Base-by-base conservation (phyloP, 2,329 filamentous ascomycete genomes). In the Didymella sp. region DNA sequence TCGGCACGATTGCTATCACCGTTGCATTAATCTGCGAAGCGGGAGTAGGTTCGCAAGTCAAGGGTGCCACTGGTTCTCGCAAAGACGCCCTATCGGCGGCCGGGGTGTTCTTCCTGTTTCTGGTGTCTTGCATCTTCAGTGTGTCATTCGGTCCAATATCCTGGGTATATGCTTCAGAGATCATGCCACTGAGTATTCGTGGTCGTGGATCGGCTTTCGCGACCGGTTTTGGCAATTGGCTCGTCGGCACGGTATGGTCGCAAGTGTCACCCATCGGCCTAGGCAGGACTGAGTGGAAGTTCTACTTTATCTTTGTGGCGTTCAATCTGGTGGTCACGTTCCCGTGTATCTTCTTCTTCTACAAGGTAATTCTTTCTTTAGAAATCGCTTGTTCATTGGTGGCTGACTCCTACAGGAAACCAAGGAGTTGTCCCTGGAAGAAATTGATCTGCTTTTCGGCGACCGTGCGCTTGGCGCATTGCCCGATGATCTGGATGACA, bases 151-250 rank as follows among this genome's bases (percentile, higher is more conserved):
- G 71, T 4, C 69, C 73, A 2, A 72, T 76, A 67, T 81, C 79
- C 0, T 89, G 86, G 85, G 79, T 89, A 1, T 89, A 89, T 71
- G 86, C 86, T 70, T 82, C 83, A 15, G 87, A 89, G 71, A 84
- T 89, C 58, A 73, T 76, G 73, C 86, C 87, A 9, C 83, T 89
- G 74, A 85, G 85, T 60, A 89, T 88, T 51, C 84, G 87, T 28
- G 83, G 83, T 6, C 79, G 81, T 21, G 85, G 85, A 2, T 83
- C 81, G 43, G 83, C 84, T 4, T 85, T 86, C 59, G 82, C 84
- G 0, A 85, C 84, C 0, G 83, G 79, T 44, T 77, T 86, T 41
- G 84, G 84, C 1, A 86, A 86, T 62, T 86, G 84, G 84, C 76
- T 84, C 3, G 82, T 87, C 15, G 81, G 82, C 27, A 85, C 85